Base-by-base conservation (phyloP, 129 eudicot species). In the Daucus carota region DNA sequence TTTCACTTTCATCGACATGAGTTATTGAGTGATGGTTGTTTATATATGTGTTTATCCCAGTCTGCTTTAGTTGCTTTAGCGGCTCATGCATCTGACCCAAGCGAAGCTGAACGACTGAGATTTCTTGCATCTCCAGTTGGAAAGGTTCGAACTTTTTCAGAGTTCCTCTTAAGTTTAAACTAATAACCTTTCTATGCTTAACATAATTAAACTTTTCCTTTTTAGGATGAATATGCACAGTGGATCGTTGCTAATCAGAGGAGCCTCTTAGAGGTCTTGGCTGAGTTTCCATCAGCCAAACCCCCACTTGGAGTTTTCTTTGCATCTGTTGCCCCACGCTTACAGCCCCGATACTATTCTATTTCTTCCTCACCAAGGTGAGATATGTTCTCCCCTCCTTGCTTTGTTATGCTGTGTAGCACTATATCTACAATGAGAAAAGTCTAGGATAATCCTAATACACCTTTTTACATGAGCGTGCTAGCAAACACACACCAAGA, bases 221-320 rank as follows among this genome's bases (percentile, higher is more conserved):
- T 73, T 44, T 66, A 92, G 97, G 91, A 86, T 75, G 97, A 92
- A 48, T 92, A 89, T 60, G 75, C 92, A n/a, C 81, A 83, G 22
- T 89, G 92, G 91, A 70, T 92, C 43, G 89, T 92, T 36, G 86
- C 83, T 48, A 87, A 80, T 75, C 97, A 92, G 77, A 80, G 92
- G 84, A 89, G 96, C 76, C 87, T 92, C 74, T 80, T 92, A 29
- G 96, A 89, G 78, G 89, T 87, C 12, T 78, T 89, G 89, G 83
- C 92, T 47, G 96, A 86, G 81, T 92, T 92, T 77, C 96, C 96
- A 0, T 92, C 97, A 34, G 87, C 96, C 46, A 92, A 89, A 72
- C 97, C 96, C 78, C 91, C 96, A 13, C 88, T 87, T 74, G 96
- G 97, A 52, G 97, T 89, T 65, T 92, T 92, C 80, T 92, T 92